Evolutionary conservation across 331 rosid genomes (phyloP).

Genomic region (Telfairia occidentalis): DNA sequence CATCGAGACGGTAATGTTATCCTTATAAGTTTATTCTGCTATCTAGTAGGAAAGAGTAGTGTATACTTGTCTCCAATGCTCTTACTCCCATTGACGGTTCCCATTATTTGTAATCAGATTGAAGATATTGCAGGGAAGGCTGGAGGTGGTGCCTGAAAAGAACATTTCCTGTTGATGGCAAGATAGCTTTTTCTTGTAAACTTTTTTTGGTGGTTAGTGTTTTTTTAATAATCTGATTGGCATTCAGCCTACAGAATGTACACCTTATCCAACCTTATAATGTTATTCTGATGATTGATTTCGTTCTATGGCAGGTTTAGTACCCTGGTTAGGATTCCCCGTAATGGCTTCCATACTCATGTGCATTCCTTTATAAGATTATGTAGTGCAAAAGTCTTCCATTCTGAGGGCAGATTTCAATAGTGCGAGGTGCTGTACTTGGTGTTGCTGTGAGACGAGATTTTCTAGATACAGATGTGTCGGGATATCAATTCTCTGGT

Average conservation of each 20-base stretch:
- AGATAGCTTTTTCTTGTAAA: conserved; percentile 28
- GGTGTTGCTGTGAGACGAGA: conserved; percentile 16
- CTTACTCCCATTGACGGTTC: conserved; percentile 14
- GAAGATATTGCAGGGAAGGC: conserved; percentile 51
- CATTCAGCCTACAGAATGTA: neutral
- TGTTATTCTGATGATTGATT: neutral
- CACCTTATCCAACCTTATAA: neutral
- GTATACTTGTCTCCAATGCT: conserved; percentile 12
- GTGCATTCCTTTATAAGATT: conserved; percentile 22
- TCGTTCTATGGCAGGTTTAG: conserved; percentile 45
- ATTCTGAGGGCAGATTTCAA: conserved; percentile 9
- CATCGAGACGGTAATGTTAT: conserved; percentile 43
- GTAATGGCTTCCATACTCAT: conserved; percentile 24
- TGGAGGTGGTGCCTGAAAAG: conserved; percentile 50
- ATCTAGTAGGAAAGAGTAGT: neutral
- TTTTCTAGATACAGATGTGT: conserved; percentile 21
- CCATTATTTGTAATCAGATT: conserved; percentile 25
- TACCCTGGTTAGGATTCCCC: conserved; percentile 31
- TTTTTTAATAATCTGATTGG: neutral
- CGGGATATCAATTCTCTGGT: conserved; percentile 15
- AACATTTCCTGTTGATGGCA: conserved; percentile 16
- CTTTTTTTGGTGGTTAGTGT: conserved; percentile 8
- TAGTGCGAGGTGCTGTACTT: conserved; percentile 16
- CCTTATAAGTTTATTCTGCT: neutral
- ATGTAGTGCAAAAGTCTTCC: conserved; percentile 29